Base-by-base conservation (phyloP, 768 basidiomycete species). In the Pisolithus tinctorius region DNA sequence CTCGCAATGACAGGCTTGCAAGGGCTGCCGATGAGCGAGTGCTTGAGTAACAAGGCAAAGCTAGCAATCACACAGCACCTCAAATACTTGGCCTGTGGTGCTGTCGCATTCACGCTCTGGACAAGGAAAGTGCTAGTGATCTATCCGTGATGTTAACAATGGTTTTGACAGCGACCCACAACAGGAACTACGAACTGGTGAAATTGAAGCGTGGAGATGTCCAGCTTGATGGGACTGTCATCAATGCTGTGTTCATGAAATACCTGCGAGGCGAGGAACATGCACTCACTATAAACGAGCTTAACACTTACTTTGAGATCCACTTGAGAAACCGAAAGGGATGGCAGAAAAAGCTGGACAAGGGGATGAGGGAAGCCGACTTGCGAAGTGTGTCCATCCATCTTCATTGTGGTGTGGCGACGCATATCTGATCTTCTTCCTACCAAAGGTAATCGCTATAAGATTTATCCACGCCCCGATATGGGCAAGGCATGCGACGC, bases 391-490 rank as follows among this genome's bases (percentile, higher is more conserved):
- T 11, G 26, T 23, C 41, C 41, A 42, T 25, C n/a, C 11, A 8
- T 34, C 2, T 13, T 11, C 11, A 13, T 34, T 34, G 31, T 34
- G 10, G 13, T 2, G 31, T 13, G 31, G 31, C 10, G 11, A 34
- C 11, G 31, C 31, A 34, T 34, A 34, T 10, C 31, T 10, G 11
- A 34, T 11, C 10, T 10, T 11, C 31, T 11, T 29, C 27, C 4
- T 29, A 29, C 7, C 27, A 4, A 29, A 29, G 27, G 31, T 11
- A 11, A 29, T 29, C 27, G 3, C 7, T 10, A 34, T 11, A 34
- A 69, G n/a, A 70, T 74, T 16, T 72, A 69, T 54, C 58, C 58
- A 41, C 52, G 65, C 49, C 64, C 66, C 30, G 61, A 70, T 37
- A 53, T 65, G 3, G 41, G 23, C 60, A 55, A 2, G 64, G 60